Conservation (phyloP, 108 stramenopile species). For the Conticribra guillardii region DNA sequence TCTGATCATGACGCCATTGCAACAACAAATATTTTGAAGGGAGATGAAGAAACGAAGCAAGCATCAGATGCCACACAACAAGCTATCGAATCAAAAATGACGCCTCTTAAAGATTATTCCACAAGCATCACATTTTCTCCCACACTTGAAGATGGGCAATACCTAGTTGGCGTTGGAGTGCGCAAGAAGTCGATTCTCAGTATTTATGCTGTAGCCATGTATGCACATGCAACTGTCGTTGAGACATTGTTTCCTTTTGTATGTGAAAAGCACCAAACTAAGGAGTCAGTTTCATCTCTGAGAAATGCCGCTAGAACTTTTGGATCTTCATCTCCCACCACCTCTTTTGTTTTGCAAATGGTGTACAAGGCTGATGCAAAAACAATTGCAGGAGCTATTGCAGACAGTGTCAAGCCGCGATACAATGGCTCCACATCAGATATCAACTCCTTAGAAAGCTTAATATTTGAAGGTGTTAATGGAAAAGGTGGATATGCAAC, state of each 20-base stretch:
- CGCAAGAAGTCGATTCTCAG: constrained; percentile 36
- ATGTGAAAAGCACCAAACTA: constrained; percentile 24
- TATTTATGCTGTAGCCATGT: constrained; percentile 40
- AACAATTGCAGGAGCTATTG: constrained; percentile 39
- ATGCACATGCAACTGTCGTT: too few relatives aligned
- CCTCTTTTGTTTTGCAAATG: constrained; percentile 37
- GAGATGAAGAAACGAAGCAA: too few relatives aligned
- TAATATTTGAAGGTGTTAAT: constrained; percentile 35
- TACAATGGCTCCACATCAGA: constrained; percentile 18
- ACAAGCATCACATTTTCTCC: too few relatives aligned
- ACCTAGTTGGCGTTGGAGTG: too few relatives aligned
- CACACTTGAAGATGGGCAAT: too few relatives aligned
- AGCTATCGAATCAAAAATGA: too few relatives aligned
- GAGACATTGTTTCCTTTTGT: constrained; percentile 2
- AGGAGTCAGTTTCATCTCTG: constrained; percentile 21
- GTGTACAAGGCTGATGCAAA: too few relatives aligned
- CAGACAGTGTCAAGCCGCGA: constrained; percentile 37
- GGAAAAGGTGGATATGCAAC: constrained; percentile 34
- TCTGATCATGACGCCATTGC: too few relatives aligned
- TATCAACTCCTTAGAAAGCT: constrained; percentile 18
- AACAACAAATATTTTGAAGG: too few relatives aligned
- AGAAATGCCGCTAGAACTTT: constrained; percentile 31
- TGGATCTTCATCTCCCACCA: constrained; percentile 14
- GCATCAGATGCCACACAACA: too few relatives aligned
- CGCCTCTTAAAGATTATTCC: too few relatives aligned